Conservation (phyloP, 495 filamentous ascomycete species). For the Penicillium paxilli region DNA sequence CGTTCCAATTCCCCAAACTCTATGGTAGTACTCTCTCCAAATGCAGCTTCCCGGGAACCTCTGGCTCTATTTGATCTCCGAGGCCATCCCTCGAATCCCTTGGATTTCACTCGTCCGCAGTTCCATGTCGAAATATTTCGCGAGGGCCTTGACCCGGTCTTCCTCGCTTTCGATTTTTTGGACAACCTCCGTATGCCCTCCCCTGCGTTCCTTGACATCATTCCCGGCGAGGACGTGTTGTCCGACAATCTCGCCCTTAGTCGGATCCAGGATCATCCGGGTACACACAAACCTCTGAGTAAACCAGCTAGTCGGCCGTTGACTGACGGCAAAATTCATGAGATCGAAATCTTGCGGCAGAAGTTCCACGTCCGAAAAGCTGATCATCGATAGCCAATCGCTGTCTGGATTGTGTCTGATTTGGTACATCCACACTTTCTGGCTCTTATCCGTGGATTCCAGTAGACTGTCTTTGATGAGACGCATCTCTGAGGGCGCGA, state of each 20-base stretch:
- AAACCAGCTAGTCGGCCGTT: slow-evolving; percentile 51
- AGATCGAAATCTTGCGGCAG: slow-evolving; percentile 55
- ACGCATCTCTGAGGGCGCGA: slow-evolving; percentile 51
- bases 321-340: slow-evolving; percentile 58
- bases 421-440: slow-evolving; percentile 62
- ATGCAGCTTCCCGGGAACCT: not conserved
- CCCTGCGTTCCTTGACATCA: slow-evolving; percentile 56
- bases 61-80: slow-evolving; percentile 41
- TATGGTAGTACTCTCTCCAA: slow-evolving; percentile 10
- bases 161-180: slow-evolving; percentile 46
- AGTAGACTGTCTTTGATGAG: slow-evolving; percentile 44
- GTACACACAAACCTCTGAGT: slow-evolving; percentile 51
- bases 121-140: slow-evolving; percentile 55
- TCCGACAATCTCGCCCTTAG: slow-evolving; percentile 48
- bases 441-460: slow-evolving; percentile 40
- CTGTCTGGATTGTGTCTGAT: slow-evolving; percentile 43
- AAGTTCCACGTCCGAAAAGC: slow-evolving; percentile 63
- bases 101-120: slow-evolving; percentile 51
- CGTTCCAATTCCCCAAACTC: not conserved
- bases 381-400: slow-evolving; percentile 55
- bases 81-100: slow-evolving; percentile 48
- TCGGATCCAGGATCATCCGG: slow-evolving; percentile 48
- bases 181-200: slow-evolving; percentile 54
- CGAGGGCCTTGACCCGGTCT: slow-evolving; percentile 54
- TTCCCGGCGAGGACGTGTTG: slow-evolving; percentile 56